Conservation (phyloP, 257 asterid species). For the Capsicum pubescens region DNA sequence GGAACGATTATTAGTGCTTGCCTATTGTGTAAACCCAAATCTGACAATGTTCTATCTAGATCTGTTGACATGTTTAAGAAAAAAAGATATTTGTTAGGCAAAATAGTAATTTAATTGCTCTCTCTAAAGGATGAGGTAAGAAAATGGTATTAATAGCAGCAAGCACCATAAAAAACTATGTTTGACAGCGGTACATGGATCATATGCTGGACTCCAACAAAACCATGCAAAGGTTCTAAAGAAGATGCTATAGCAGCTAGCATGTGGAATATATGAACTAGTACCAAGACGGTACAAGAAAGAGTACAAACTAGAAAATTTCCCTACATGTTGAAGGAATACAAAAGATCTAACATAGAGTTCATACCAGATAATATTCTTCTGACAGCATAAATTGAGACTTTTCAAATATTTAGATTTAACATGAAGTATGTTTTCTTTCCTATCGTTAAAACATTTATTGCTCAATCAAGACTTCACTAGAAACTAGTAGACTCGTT, state of each 20-base stretch:
- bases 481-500: neutral
- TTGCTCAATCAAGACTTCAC: neutral
- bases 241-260: constrained; percentile 11
- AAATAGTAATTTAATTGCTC: neutral
- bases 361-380: constrained; percentile 1
- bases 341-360: constrained; percentile 11
- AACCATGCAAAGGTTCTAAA: neutral
- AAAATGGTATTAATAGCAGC: neutral
- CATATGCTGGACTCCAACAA: constrained; percentile 7
- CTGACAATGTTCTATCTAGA: constrained; percentile 62
- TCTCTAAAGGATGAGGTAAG: neutral
- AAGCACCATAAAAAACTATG: neutral
- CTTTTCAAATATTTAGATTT: neutral
- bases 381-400: neutral
- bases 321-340: constrained; percentile 13
- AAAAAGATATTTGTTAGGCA: neutral
- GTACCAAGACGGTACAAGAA: constrained; percentile 9
- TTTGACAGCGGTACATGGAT: neutral
- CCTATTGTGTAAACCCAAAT: constrained; percentile 72
- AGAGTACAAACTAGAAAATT: constrained; percentile 5
- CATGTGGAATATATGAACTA: constrained; percentile 5
- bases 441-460: neutral
- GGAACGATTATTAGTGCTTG: constrained; percentile 81
- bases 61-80: constrained; percentile 50
- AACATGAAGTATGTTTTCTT: constrained; percentile 1